Evolutionary conservation across 73 alveolate species (phyloP), one percentile per base, ranked within the genome.

Genomic region (Blepharisma japonicum): DNA sequence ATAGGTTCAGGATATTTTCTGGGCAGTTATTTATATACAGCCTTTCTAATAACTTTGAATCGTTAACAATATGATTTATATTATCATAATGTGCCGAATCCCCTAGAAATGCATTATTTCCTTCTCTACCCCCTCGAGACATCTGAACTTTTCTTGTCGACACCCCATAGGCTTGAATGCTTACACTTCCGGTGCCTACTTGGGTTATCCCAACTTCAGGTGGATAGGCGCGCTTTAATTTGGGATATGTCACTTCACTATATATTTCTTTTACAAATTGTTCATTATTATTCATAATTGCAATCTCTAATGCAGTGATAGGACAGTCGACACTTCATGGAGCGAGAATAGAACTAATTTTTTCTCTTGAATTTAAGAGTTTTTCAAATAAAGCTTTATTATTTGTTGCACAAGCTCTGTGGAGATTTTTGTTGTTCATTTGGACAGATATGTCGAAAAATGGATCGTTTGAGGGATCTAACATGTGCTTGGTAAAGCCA

Each of bases 81-180:
- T 48, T 50, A 25, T 42, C 82, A 14, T 18, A 50, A 6, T 56
- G 42, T 47, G 83, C 89, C 32, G 71, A 82, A 88, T 94, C 97
- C 51, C 89, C 88, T 6, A 94, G 71, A 84, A 96, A 96, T 49
- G 99, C 99, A 89, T 94, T 95, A 89, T 96, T 95, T 21, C 99
- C 99, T 90, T 94, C 89, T 78, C 95, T 88, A 56, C 91, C 91
- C 38, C 99, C 99, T 85, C 99, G 88, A 6, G 98, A 80, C 90
- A 86, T 87, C 45, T 94, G 82, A 23, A 96, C 96, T 77, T 84
- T 89, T 90, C 98, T 91, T 7, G 94, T 90, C 55, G 84, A 71
- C 8, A 91, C 91, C 6, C 99, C 99, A 79, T 89, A 93, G 72
- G 97, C 97, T 87, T 76, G 86, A 61, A 81, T 82, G 68, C 90